phyloP scores from a whole-genome alignment of 345 rosid genomes.

The rapeseed (Brassica napus) region DNA sequence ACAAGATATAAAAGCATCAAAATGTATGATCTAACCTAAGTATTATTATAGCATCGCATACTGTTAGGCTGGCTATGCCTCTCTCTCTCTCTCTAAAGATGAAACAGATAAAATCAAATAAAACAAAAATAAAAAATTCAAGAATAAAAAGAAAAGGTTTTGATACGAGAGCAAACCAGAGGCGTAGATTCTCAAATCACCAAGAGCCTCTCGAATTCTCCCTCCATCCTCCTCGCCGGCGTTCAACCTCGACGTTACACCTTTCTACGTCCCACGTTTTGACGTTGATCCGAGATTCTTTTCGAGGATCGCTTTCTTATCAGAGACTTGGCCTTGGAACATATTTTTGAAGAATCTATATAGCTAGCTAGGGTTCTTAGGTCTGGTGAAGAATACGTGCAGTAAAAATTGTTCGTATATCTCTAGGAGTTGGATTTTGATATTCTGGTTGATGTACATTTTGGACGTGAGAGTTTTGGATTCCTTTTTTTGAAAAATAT shows the following conservation, averaged over 20 bases:
- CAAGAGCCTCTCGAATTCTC: conserved; percentile 21
- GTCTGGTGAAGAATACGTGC: neutral
- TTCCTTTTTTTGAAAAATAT: conserved; percentile 1
- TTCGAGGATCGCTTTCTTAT: neutral
- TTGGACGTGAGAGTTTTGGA: conserved; percentile 20
- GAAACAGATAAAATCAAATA: neutral
- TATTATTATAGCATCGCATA: neutral
- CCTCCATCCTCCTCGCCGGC: conserved; percentile 24
- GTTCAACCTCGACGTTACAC: conserved; percentile 13
- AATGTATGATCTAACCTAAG: too few species aligned
- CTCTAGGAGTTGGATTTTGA: conserved; percentile 16
- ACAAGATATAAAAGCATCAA: neutral
- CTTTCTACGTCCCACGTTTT: conserved; percentile 14
- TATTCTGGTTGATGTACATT: conserved; percentile 24
- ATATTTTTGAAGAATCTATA: neutral
- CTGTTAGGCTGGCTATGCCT: neutral
- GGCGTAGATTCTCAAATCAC: conserved; percentile 31
- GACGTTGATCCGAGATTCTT: neutral
- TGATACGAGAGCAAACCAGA: conserved; percentile 26
- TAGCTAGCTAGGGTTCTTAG: neutral
- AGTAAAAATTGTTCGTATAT: conserved; percentile 7
- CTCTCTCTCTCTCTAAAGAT: neutral
- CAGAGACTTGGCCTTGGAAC: neutral
- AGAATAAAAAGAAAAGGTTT: neutral
- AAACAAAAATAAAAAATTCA: neutral